These are phyloP conservation scores for Apophysomyces ossiformis DNA, from an alignment of 371 early-diverging fungal species.

Conservation along the genomic window DNA sequence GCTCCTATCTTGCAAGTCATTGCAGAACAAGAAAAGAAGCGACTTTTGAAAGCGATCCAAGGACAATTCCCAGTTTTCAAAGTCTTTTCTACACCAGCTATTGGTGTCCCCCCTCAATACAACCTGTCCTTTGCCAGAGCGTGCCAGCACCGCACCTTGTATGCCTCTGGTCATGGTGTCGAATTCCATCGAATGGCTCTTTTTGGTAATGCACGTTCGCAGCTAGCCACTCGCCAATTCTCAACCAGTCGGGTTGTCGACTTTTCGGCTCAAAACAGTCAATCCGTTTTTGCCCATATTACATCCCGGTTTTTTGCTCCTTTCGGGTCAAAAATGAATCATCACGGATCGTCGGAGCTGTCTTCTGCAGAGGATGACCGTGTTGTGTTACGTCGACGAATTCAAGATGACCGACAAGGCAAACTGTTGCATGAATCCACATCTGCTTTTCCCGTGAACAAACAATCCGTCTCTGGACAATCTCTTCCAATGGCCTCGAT, in stretches of 20 bases:
- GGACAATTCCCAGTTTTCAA: slow-evolving; percentile 29
- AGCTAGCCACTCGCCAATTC: slow-evolving; percentile 18
- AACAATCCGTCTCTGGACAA: background rate
- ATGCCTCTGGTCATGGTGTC: slow-evolving; percentile 7
- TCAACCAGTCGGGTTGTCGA: background rate
- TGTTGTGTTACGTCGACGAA: slow-evolving; percentile 1
- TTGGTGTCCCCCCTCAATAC: slow-evolving; percentile 9
- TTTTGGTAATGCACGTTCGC: slow-evolving; percentile 20
- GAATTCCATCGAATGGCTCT: slow-evolving; percentile 18
- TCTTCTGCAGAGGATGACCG: slow-evolving; percentile 7
- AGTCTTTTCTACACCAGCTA: slow-evolving; percentile 22
- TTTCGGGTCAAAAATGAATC: slow-evolving; percentile 22
- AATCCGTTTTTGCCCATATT: slow-evolving; percentile 22
- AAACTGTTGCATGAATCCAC: slow-evolving; percentile 6
- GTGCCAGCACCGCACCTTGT: slow-evolving; percentile 2
- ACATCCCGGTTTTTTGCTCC: slow-evolving; percentile 28
- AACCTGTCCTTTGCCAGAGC: slow-evolving; percentile 20
- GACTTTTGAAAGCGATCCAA: slow-evolving; percentile 20
- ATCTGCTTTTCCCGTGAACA: background rate
- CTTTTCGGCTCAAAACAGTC: slow-evolving; percentile 9
- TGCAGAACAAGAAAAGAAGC: slow-evolving; percentile 14
- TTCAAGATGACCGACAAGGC: background rate
- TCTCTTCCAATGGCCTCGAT: background rate
- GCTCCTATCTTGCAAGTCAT: slow-evolving; percentile 18
- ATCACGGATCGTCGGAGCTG: slow-evolving; percentile 13